Evolutionary conservation across 495 filamentous ascomycete species (phyloP).

Genomic region (Penicillium steckii): DNA sequence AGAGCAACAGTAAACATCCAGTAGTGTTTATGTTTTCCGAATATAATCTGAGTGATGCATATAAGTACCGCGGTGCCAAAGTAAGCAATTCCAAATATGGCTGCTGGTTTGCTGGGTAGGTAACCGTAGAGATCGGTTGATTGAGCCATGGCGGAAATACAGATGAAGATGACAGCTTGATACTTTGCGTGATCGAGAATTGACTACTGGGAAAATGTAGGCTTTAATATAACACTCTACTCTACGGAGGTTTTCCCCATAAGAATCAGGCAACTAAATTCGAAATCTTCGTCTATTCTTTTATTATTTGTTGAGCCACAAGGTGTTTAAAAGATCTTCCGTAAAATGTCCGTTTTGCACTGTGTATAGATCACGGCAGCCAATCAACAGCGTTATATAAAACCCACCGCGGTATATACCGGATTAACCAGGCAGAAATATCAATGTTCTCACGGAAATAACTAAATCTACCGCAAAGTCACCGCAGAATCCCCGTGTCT

Average conservation of each 20-base stretch:
- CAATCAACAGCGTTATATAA: neutral
- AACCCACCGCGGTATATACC: neutral
- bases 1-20: conserved; percentile 6
- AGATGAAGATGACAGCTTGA: neutral
- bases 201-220: neutral
- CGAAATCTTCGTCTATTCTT: neutral
- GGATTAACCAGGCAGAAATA: too few species aligned
- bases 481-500: neutral
- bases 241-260: neutral
- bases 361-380: neutral
- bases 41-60: neutral
- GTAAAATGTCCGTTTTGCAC: neutral
- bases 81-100: neutral
- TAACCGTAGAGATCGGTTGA: conserved; percentile 5
- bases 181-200: neutral
- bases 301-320: neutral
- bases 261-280: neutral
- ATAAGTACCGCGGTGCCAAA: neutral
- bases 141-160: conserved; percentile 1
- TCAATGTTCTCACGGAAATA: too few species aligned
- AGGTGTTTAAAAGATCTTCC: neutral
- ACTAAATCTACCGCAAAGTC: neutral
- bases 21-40: conserved; percentile 3
- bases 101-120: conserved; percentile 1
- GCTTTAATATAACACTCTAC: neutral